phyloP scores from a whole-genome alignment of 257 asterid species.

The Solanum ahanhuiri region DNA sequence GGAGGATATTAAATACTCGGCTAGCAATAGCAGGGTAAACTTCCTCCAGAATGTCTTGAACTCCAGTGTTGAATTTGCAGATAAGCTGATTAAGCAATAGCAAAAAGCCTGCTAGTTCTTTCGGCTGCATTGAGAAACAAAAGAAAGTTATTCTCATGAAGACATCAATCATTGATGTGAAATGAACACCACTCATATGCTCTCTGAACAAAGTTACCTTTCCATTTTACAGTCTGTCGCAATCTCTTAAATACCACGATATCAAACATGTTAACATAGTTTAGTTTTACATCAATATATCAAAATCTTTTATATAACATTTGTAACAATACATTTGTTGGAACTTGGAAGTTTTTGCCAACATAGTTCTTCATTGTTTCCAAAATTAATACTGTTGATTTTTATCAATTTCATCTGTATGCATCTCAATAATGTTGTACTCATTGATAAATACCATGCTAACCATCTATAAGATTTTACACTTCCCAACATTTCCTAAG shows the following conservation, averaged over 20 bases:
- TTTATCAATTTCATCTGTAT: background rate
- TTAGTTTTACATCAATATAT: background rate
- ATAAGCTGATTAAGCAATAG: conserved; percentile 86
- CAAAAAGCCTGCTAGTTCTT: conserved; percentile 76
- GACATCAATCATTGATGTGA: background rate
- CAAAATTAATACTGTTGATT: background rate
- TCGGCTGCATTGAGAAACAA: conserved; percentile 51
- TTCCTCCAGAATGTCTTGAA: conserved; percentile 63
- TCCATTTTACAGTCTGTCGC: background rate
- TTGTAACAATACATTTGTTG: background rate
- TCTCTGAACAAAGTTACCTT: background rate
- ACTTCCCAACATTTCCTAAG: background rate
- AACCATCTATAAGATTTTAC: background rate
- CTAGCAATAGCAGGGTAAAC: conserved; percentile 75
- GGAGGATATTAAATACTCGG: conserved; percentile 64
- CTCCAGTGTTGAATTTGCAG: conserved; percentile 68
- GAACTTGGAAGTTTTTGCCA: background rate
- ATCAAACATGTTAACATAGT: background rate
- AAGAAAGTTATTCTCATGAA: conserved; percentile 1
- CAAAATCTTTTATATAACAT: background rate
- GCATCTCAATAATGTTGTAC: background rate
- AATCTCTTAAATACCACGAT: background rate
- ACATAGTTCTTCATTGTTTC: background rate
- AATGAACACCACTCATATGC: background rate
- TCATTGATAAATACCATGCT: background rate